Evolutionary conservation across 768 basidiomycete species (phyloP), one percentile per base, ranked within the genome.

Genomic region (Tulasnella sp.): DNA sequence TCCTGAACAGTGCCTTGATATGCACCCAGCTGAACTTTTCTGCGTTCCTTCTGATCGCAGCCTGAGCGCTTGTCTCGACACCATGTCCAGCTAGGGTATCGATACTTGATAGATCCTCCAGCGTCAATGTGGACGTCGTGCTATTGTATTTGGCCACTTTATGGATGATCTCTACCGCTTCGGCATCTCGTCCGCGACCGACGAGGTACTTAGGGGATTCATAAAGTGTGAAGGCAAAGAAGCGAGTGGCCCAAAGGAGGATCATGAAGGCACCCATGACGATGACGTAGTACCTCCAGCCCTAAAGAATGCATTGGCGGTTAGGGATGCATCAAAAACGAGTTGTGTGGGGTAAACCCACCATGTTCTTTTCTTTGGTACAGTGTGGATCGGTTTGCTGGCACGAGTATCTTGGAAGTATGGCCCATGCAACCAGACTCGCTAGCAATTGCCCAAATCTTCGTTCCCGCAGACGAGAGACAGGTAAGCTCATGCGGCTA

Each of bases 141-240:
- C 80, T 75, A 63, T 88, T 88, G 62, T 79, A 76, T 24, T 69
- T 67, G 2, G 85, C 86, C 5, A 88, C 74, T 27, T 73, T 72
- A 55, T 82, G n/a, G n/a, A n/a, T n/a, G n/a, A n/a, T n/a, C n/a
- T n/a, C n/a, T n/a, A n/a, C n/a, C n/a, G n/a, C n/a, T n/a, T 75
- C 70, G 21, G 74, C 75, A 62, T 85, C 84, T 42, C 70, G 68
- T 11, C 85, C 85, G 60, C 80, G 78, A 4, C 82, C 80, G 73
- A 86, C 81, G 42, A 85, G 77, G 66, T 78, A 87, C 62, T 84
- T 82, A 0, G 85, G 85, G 60, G 80, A 81, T 67, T 87, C 84
- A 57, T 80, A 73, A 7, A 87, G 74, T 49, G 75, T 71, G 73
- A 88, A 87, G 41, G 79, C 67, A 69, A 83, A 79, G 71, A 83